Percentiles rank a stretch among this genome's conserved stretches.
Conservation (phyloP, 2,329 filamentous ascomycete species). For the Paraphoma chrysanthemicola region DNA sequence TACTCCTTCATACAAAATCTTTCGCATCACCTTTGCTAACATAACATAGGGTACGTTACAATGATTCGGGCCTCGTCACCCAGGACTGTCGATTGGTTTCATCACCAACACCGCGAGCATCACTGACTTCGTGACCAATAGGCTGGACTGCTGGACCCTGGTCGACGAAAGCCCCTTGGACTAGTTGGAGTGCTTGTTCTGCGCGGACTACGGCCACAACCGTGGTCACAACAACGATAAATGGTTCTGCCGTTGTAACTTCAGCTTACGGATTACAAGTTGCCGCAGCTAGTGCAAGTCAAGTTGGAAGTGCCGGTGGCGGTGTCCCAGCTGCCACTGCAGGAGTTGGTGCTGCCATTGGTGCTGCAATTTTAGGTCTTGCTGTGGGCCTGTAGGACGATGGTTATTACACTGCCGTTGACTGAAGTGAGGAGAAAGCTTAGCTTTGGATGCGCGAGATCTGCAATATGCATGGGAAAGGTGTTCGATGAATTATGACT, state of each 20-base stretch:
- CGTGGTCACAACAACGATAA: slow-evolving; percentile 37
- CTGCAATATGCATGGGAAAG: not conserved
- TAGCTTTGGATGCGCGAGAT: not conserved
- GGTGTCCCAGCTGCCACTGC: slow-evolving; percentile 18
- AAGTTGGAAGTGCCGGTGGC: slow-evolving; percentile 5
- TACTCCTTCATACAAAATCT: too few species aligned
- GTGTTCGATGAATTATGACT: not conserved
- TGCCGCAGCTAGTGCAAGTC: slow-evolving; percentile 29
- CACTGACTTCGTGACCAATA: too few species aligned
- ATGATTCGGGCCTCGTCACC: too few species aligned
- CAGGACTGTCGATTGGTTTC: too few species aligned
- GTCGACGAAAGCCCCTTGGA: slow-evolving; percentile 46
- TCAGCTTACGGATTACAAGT: slow-evolving; percentile 43
- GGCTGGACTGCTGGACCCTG: slow-evolving; percentile 46
- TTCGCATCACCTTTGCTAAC: too few species aligned
- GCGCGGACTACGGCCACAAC: slow-evolving; percentile 41
- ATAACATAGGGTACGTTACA: too few species aligned
- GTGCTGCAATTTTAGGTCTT: slow-evolving; percentile 28
- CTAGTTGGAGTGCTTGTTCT: slow-evolving; percentile 42
- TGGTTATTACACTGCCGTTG: not conserved
- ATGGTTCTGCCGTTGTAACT: slow-evolving; percentile 25
- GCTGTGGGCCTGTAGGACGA: slow-evolving; percentile 27
- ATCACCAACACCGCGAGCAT: too few species aligned
- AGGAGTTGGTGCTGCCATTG: slow-evolving; percentile 27
- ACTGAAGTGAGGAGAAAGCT: not conserved